Percentiles rank a stretch among this genome's conserved stretches.
Conservation (phyloP, 495 filamentous ascomycete species). For the Xylaria palmicola region DNA sequence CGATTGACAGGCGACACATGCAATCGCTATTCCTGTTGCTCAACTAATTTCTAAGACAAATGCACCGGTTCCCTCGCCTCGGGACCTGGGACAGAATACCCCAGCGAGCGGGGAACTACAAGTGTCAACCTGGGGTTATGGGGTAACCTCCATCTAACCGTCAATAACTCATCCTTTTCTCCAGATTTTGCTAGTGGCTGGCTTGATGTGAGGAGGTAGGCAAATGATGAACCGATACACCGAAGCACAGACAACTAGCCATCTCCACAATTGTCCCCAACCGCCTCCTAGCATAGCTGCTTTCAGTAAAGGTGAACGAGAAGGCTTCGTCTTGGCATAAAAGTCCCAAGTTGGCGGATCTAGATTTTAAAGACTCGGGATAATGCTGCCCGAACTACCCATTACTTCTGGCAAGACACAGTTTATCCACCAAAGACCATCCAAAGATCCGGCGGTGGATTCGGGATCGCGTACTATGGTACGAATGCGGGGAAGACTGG, state of each 20-base stretch:
- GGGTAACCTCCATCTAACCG: not conserved
- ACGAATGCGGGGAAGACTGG: constrained; percentile 1
- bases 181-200: too few relatives aligned
- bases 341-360: too few relatives aligned
- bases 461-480: not conserved
- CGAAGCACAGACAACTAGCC: not conserved
- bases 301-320: not conserved
- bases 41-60: not conserved
- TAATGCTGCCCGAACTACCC: constrained; percentile 10
- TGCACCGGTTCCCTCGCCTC: not conserved
- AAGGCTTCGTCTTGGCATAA: not conserved
- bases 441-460: not conserved
- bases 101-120: constrained; percentile 10
- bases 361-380: constrained; percentile 11
- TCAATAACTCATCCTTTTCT: not conserved
- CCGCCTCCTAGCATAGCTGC: too few relatives aligned
- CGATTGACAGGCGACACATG: constrained; percentile 2
- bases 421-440: constrained; percentile 19
- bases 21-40: not conserved
- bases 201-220: not conserved
- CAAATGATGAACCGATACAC: not conserved
- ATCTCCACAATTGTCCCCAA: not conserved
- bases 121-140: not conserved
- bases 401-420: not conserved
- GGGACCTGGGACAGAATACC: not conserved